Base-by-base conservation (phyloP, 1,284 basidiomycete species). In the Cutaneotrichosporon daszewskae region DNA sequence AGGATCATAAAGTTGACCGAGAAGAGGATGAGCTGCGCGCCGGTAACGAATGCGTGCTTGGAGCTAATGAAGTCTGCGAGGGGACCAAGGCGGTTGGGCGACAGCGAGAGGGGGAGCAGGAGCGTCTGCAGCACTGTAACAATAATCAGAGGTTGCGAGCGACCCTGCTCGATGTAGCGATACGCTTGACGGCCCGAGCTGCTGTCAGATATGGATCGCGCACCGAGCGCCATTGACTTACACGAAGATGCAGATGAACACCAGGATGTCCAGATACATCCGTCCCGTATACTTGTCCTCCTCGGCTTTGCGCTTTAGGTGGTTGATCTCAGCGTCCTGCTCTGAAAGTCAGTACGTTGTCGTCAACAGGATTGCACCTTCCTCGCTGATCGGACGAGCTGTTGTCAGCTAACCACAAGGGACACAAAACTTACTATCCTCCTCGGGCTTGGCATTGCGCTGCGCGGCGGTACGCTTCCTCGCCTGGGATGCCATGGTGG, bases 301-400 rank as follows among this genome's bases (percentile, higher is more conserved):
- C 3, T 35, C 46, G 19, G 61, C 58, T 52, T 57, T 57, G 13
- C 24, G 18, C 23, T 54, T 34, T n/a, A 68, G 37, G 2, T 45
- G 18, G 13, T 25, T 22, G 42, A 68, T 66, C 51, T 63, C 58
- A 7, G 49, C 44, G 8, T 64, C 63, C 48, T 68, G 66, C 36
- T 62, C 64, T 66, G 41, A 10, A 13, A 8, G 33, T 42, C 19
- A 42, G 40, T 26, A 24, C 18, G 12, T 26, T 3, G 11, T 13
- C 6, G 17, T 8, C 25, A 14, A 3, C 6, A 28, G 24, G 22
- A 26, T 16, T 37, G 3, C 17, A 60, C 59, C 53, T 43, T 64
- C 54, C 31, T 55, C 47, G 32, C 25, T 39, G 31, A 47, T 45
- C 12, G 48, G 51, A 6, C 25, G 33, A n/a, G 32, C 52, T 53